These are phyloP conservation scores for Alternaria consortialis DNA, from an alignment of 2,329 filamentous ascomycete species.

Conservation along the genomic window DNA sequence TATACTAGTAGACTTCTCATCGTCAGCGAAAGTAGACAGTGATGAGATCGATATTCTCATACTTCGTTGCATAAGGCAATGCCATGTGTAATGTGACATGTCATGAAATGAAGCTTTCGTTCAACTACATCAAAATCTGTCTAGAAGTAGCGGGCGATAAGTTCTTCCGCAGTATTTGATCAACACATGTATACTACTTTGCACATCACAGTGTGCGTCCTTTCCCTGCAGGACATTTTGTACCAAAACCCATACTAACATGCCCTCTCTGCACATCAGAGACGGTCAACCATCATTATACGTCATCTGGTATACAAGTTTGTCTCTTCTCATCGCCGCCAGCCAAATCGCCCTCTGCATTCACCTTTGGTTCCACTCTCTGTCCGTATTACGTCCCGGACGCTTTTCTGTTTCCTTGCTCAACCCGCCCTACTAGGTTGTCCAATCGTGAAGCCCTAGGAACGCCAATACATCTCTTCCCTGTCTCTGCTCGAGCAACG, in stretches of 20 bases:
- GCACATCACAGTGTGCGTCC: not conserved
- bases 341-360: not conserved
- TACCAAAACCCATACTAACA: not conserved
- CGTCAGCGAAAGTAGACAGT: no score
- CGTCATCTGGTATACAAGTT: not conserved
- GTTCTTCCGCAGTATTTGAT: not conserved
- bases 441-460: not conserved
- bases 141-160: not conserved
- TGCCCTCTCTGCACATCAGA: not conserved
- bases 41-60: no score
- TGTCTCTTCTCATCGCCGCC: not conserved
- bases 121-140: not conserved
- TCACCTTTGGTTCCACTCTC: no score
- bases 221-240: not conserved
- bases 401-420: not conserved
- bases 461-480: slow-evolving; percentile 8
- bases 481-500: not conserved
- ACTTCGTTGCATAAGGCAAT: no score
- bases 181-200: not conserved
- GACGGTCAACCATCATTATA: not conserved
- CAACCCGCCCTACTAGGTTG: not conserved
- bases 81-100: not conserved
- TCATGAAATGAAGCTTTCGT: not conserved
- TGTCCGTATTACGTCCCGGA: no score
- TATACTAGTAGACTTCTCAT: no score